phyloP scores from a whole-genome alignment of 2,329 filamentous ascomycete genomes.

The Mariannaea sp. region DNA sequence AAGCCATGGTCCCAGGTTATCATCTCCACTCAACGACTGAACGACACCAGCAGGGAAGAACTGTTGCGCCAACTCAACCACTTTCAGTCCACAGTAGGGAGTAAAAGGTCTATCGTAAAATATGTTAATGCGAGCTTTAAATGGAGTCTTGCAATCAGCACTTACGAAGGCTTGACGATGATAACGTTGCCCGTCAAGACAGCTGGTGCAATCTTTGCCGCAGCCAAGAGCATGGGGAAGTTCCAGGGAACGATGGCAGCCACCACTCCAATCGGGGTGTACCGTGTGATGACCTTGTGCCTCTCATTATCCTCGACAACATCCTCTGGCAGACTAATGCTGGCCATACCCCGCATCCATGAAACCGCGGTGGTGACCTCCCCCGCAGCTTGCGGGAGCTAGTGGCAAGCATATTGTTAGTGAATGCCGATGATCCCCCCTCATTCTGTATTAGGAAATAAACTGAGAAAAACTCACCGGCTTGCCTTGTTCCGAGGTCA shows the following conservation, averaged over 20 bases:
- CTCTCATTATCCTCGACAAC: constrained; percentile 45
- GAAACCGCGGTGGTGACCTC: constrained; percentile 35
- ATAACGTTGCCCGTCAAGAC: constrained; percentile 61
- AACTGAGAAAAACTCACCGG: constrained; percentile 22
- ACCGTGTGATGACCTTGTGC: constrained; percentile 40
- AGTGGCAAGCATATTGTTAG: accelerated
- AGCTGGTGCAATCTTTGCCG: constrained; percentile 61
- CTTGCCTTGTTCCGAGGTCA: constrained; percentile 40
- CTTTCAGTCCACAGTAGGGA: constrained; percentile 62
- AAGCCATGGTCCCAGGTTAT: constrained; percentile 63
- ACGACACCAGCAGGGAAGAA: constrained; percentile 68
- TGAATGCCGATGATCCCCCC: no score
- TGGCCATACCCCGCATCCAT: constrained; percentile 39
- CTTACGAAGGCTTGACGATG: constrained; percentile 59
- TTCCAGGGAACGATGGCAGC: constrained; percentile 61
- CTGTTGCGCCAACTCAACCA: constrained; percentile 60
- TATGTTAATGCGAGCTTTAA: not conserved
- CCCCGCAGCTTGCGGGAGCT: constrained; percentile 30
- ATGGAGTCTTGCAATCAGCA: no score
- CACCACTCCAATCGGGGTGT: constrained; percentile 48
- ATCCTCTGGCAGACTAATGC: constrained; percentile 42
- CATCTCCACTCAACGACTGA: constrained; percentile 64
- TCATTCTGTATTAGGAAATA: not conserved
- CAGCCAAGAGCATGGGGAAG: constrained; percentile 57
- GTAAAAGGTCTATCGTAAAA: constrained; percentile 50